Base-by-base conservation (phyloP, 2,329 filamentous ascomycete species). In the Dothideomycetidae sp. region DNA sequence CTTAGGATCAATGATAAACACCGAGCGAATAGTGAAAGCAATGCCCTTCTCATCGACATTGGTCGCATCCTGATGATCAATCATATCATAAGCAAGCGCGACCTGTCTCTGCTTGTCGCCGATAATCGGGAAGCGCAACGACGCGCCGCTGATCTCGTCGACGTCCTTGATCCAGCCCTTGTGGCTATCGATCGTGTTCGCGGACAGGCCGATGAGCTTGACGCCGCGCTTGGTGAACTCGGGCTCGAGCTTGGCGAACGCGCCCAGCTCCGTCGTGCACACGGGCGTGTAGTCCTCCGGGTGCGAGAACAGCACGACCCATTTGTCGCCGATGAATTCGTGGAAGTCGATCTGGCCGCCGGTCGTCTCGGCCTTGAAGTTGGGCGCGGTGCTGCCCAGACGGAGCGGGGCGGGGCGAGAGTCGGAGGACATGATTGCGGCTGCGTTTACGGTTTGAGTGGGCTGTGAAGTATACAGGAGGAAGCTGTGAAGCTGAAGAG, bases 111-210 rank as follows among this genome's bases (percentile, higher is more conserved):
- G 56, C 56, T 67, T 66, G 59, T 68, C 65, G 32, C 63, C 65
- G 45, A 68, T 68, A 55, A 68, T 68, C 44, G 65, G 65, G 58
- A 68, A 68, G 40, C 52, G 54, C 41, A 68, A 55, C 44, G 59
- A 57, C 53, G 55, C 59, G 45, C 60, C 59, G 13, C 61, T 59
- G 51, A 63, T 53, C 45, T 66, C 61, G 49, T 67, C 63, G 53
- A 67, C 66, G 59, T 94, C 86, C 62, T 79, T 75, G 66, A 93
- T 85, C 86, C 86, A 94, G 60, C 75, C 72, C 57, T 78, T 76
- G 66, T 94, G 86, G 48, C 57, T 62, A 48, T 67, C 62, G 38
- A 67, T 57, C 14, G 62, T 66, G 59, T 67, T 67, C 39, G 63
- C 63, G 32, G 58, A 63, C 41, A 68, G 62, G 40, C 72, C 72